Conservation (phyloP, 2,329 filamentous ascomycete species). For the Apiospora saccharicola region DNA sequence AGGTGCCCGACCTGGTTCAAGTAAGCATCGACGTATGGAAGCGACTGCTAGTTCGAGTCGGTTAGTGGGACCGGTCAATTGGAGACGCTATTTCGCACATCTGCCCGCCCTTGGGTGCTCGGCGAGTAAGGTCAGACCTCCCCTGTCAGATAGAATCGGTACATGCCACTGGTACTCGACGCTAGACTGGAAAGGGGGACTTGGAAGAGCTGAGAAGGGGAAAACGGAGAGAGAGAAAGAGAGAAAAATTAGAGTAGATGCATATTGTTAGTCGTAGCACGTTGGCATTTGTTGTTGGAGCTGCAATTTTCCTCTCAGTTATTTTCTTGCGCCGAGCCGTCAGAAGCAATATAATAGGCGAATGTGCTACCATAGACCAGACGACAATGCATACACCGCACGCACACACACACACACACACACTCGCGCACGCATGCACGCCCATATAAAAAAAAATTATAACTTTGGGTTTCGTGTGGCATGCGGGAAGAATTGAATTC, state of each 20-base stretch:
- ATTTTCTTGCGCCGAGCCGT: constrained; percentile 14
- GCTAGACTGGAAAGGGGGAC: not conserved
- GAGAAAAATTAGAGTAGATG: not conserved
- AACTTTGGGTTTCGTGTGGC: constrained; percentile 13
- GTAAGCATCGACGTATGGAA: not conserved
- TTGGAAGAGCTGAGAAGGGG: not conserved
- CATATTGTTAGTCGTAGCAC: not conserved
- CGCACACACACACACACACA: not conserved
- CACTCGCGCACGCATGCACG: not conserved
- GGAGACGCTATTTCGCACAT: constrained; percentile 20
- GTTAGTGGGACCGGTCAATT: constrained; percentile 17
- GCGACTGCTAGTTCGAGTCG: constrained; percentile 1
- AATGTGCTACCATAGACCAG: constrained; percentile 3
- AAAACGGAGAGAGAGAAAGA: not conserved
- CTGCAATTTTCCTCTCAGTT: not conserved
- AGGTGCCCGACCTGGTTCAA: constrained; percentile 9
- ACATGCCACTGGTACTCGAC: not conserved
- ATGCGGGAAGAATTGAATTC: constrained; percentile 18
- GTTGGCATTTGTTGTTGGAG: not conserved
- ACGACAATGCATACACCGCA: not conserved
- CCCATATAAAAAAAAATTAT: not conserved
- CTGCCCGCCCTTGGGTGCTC: constrained; percentile 13
- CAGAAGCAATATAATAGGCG: constrained; percentile 18
- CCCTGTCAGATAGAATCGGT: not conserved
- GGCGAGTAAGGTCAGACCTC: not conserved